Base-by-base conservation (phyloP, 75 land plant species). In the Pseudotsuga menziesii region DNA sequence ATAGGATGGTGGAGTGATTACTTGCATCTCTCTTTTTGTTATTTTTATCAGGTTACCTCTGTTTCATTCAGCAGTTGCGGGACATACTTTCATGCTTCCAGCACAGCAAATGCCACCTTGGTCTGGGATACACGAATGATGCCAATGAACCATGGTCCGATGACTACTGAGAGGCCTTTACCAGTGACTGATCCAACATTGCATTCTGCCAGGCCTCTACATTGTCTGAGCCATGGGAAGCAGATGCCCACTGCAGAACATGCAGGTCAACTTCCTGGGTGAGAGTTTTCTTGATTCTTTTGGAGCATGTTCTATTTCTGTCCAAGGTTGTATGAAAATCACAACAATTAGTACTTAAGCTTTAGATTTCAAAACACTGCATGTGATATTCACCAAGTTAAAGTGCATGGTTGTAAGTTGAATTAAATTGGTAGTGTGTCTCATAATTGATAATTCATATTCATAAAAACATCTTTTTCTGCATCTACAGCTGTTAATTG, bases 91-190 rank as follows among this genome's bases (percentile, higher is more conserved):
- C 88, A 86, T 63, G 88, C 86, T 32, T 86, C 88, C 23, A 80
- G 88, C 66, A 83, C 88, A 55, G 87, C 83, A 36, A 86, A 86
- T 72, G 56, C 74, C 57, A 74, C 88, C 35, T 82, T 86, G 44
- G 83, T 86, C 36, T 86, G 88, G 88, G 88, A 86, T 63, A 86
- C 77, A 27, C 75, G 88, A 48, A 80, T 86, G 75, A 84, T 86
- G 76, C 77, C 88, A 44, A 74, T 86, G 86, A 78, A 78, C 19
- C 57, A 60, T 55, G 86, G 88, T 55, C 78, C 76, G 1, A 80
- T 48, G 71, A 82, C 80, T 59, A 72, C 44, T 11, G 72, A 76
- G 55, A 70, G 67, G 14, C 82, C 87, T 56, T 86, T 81, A 41
- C 59, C 63, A 56, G 36, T 77, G 58, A 61, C 79, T 57, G 70